These are phyloP conservation scores for Orobanche coerulescens DNA, from an alignment of 257 asterid species.

Conservation along the genomic window DNA sequence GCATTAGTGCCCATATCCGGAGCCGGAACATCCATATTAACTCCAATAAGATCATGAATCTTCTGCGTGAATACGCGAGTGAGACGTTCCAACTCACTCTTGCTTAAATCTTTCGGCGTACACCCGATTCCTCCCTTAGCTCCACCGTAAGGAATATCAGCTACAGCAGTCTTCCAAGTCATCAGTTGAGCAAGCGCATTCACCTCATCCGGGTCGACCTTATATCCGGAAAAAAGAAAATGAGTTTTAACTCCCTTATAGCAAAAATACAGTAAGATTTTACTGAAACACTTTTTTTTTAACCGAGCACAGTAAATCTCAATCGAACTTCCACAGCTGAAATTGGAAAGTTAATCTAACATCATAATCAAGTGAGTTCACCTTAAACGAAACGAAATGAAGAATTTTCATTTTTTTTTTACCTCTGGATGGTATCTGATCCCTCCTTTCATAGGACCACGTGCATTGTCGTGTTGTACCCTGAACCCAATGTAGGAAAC, in stretches of 20 bases:
- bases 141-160: slow-evolving; percentile 90
- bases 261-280: neutral
- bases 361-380: no score
- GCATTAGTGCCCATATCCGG: slow-evolving; percentile 99
- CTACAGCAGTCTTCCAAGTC: slow-evolving; percentile 99
- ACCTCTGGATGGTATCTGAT: slow-evolving; percentile 99
- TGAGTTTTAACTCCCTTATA: no score
- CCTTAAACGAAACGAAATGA: no score
- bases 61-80: slow-evolving; percentile 96
- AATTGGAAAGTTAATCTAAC: no score
- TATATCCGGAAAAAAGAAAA: slow-evolving; percentile 11
- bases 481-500: slow-evolving; percentile 83
- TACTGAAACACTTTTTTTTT: no score
- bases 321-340: no score
- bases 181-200: slow-evolving; percentile 97
- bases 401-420: no score
- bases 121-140: slow-evolving; percentile 99
- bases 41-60: slow-evolving; percentile 89
- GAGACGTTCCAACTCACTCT: slow-evolving; percentile 84
- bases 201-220: slow-evolving; percentile 98
- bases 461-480: slow-evolving; percentile 90
- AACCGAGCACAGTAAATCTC: no score
- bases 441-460: slow-evolving; percentile 99
- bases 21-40: slow-evolving; percentile 89
- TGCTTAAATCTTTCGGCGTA: slow-evolving; percentile 59